Evolutionary conservation across 768 basidiomycete species (phyloP), one percentile per base, ranked within the genome.

Genomic region (Leucogyrophana mollusca): DNA sequence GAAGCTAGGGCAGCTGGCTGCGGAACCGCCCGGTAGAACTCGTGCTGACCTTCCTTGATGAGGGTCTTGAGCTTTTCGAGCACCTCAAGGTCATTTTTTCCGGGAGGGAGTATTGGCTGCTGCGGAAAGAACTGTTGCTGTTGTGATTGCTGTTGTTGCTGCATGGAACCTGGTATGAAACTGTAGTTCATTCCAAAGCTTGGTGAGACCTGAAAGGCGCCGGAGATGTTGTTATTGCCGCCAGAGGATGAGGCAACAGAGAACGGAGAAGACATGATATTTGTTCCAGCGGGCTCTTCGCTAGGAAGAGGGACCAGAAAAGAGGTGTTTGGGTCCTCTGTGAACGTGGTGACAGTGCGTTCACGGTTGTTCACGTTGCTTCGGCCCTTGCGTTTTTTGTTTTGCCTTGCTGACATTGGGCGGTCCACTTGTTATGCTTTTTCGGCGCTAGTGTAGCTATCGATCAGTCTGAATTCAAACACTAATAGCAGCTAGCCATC

Each of bases 1-100:
- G 70, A 74, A 27, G 81, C 83, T 32, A 90, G 78, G 40, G 74
- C 76, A 13, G 72, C 72, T 22, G 87, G 88, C 49, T 81, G 76
- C 20, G 88, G 85, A 37, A 78, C 59, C 22, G 87, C 78, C 18
- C 78, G 77, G 61, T 79, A 90, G 54, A 81, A 71, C 45, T 85
- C 79, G 63, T 90, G 87, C 58, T 90, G 87, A 40, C 78, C 79
- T 24, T 71, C 74, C 58, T 82, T 84, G 65, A 90, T 90, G 45
- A 77, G 69, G 18, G 79, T 69, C 63, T 90, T 90, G 62, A 90
- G 80, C 46, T 80, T 80, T 66, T 89, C 80, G 49, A 90, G 75
- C 24, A 83, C 74, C 60, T 88, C 84, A 51, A 90, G 76, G 66
- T 89, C 88, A 58, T 71, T 75, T 56, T 79, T 73, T 7, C 82